Evolutionary conservation across 192 early-diverging fungal genomes (phyloP).

Genomic region (Rhizophlyctis rosea): DNA sequence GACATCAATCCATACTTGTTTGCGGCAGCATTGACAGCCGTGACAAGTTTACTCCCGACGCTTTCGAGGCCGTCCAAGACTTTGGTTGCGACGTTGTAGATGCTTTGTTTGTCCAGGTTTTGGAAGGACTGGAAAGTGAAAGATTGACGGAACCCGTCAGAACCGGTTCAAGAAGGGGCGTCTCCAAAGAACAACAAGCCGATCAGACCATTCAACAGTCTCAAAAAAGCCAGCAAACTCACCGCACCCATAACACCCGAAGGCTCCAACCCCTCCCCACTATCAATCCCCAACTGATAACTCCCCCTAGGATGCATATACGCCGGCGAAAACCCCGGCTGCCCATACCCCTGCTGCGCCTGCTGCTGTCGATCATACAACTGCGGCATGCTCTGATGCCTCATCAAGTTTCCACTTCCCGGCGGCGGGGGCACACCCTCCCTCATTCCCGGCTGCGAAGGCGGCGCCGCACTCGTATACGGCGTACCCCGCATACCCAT

Average conservation of each 20-base stretch:
- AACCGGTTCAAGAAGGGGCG: too few relatives aligned
- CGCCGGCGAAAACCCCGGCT: too few relatives aligned
- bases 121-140: too few relatives aligned
- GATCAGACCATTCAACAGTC: too few relatives aligned
- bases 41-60: not conserved
- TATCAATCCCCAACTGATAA: not conserved
- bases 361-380: not conserved
- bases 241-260: not conserved
- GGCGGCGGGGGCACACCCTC: too few relatives aligned
- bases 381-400: not conserved
- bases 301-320: not conserved
- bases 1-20: not conserved
- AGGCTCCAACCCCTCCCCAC: not conserved
- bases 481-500: too few relatives aligned
- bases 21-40: not conserved
- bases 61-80: not conserved
- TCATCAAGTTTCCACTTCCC: too few relatives aligned
- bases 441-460: too few relatives aligned
- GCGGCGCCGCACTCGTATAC: too few relatives aligned
- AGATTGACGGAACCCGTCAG: too few relatives aligned
- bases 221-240: too few relatives aligned
- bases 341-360: not conserved
- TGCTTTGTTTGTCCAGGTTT: not conserved
- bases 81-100: not conserved
- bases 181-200: too few relatives aligned